Evolutionary conservation across 495 filamentous ascomycete genomes (phyloP).

Genomic region (Neurospora sp.): DNA sequence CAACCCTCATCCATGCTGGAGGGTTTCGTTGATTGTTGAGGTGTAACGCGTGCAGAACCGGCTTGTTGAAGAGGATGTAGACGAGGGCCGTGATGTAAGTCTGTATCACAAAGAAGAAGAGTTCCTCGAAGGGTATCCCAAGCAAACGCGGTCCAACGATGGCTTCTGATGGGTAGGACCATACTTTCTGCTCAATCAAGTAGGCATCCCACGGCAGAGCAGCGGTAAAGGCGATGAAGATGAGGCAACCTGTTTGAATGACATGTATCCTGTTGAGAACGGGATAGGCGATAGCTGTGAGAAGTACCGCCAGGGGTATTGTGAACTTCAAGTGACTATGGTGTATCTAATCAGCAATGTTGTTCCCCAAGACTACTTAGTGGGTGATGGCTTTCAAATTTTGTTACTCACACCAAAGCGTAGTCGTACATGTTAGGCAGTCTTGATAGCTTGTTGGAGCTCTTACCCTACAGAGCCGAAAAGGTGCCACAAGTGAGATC

Average conservation of each 20-base stretch:
- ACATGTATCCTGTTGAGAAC: constrained; percentile 47
- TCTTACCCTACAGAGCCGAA: neutral
- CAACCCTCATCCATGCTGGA: constrained; percentile 6
- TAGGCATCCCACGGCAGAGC: constrained; percentile 67
- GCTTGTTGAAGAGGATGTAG: constrained; percentile 54
- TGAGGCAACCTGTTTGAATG: constrained; percentile 47
- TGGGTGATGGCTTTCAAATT: neutral
- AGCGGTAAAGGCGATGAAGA: constrained; percentile 45
- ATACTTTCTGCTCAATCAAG: constrained; percentile 50
- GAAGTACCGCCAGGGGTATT: constrained; percentile 46
- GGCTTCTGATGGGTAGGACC: constrained; percentile 55
- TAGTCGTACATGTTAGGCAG: constrained; percentile 48
- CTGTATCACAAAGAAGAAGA: constrained; percentile 70
- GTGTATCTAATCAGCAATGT: neutral
- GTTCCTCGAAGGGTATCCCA: constrained; percentile 52
- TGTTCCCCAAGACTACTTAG: neutral
- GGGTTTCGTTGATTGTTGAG: constrained; percentile 22
- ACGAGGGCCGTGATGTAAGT: constrained; percentile 58
- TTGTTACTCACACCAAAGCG: constrained; percentile 48
- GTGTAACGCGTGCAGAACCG: constrained; percentile 47
- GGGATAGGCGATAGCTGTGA: constrained; percentile 48
- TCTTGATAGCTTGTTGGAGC: neutral
- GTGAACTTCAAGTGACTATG: constrained; percentile 57
- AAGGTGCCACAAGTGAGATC: neutral
- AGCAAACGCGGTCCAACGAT: constrained; percentile 48